Evolutionary conservation across 1,139 yeast species (phyloP).

Genomic region (Sugiyamaella paludigena): DNA sequence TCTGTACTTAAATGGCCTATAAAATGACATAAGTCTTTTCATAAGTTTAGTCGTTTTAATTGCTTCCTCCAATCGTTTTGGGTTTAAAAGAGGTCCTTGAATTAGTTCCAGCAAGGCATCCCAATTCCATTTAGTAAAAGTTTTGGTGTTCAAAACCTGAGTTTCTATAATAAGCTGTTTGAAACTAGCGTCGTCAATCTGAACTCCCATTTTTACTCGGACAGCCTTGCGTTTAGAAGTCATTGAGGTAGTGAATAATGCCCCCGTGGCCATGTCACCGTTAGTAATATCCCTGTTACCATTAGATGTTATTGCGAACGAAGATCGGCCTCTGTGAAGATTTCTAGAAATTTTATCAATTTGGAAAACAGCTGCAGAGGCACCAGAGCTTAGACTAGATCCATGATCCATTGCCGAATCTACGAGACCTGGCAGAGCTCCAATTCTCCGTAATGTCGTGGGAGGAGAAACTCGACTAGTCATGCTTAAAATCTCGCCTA

Average conservation of each 20-base stretch:
- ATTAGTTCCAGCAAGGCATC: conserved; percentile 60
- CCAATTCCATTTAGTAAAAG: conserved; percentile 89
- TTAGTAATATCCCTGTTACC: neutral
- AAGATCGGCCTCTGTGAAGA: conserved; percentile 36
- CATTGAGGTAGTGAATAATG: conserved; percentile 31
- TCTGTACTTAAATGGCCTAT: conserved; percentile 84
- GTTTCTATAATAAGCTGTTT: conserved; percentile 66
- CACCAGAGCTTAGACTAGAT: conserved; percentile 22
- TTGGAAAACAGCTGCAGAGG: conserved; percentile 41
- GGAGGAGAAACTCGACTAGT: conserved; percentile 55
- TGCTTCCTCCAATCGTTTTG: conserved; percentile 72
- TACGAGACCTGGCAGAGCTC: conserved; percentile 36
- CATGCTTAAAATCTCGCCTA: conserved; percentile 60
- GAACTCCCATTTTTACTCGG: conserved; percentile 48
- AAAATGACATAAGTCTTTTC: conserved; percentile 80
- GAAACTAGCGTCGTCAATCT: conserved; percentile 69
- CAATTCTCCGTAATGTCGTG: conserved; percentile 30
- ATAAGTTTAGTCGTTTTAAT: conserved; percentile 79
- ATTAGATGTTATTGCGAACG: neutral
- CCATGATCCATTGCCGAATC: conserved; percentile 31
- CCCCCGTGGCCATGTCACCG: conserved; percentile 35
- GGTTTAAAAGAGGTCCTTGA: conserved; percentile 75
- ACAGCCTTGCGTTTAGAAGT: conserved; percentile 32
- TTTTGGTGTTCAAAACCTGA: conserved; percentile 72
- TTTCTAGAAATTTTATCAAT: conserved; percentile 48